A percentile compares a stretch with the other conserved stretches of the same genome.
Evolutionary conservation across 2,329 filamentous ascomycete species (phyloP).

Genomic region (Emmonsiellopsis sp.): DNA sequence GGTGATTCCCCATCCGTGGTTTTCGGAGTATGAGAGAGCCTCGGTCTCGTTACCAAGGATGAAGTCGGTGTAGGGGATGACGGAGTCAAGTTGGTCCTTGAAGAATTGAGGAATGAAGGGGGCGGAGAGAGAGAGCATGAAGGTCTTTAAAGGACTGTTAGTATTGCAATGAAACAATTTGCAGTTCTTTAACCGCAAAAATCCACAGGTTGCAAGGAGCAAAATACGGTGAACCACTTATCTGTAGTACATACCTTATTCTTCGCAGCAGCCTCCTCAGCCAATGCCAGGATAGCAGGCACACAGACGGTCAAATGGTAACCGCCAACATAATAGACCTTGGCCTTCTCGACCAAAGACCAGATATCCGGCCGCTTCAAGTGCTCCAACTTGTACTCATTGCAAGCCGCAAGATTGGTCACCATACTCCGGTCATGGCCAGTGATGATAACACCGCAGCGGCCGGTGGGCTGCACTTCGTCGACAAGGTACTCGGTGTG

Average conservation of each 20-base stretch:
- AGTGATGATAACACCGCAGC: conserved; percentile 93
- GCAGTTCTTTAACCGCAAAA: too few species aligned
- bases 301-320: conserved; percentile 97
- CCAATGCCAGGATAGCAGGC: conserved; percentile 78
- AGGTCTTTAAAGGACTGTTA: conserved; percentile 37
- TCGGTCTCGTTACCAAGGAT: conserved; percentile 96
- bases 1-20: conserved; percentile 63
- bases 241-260: conserved; percentile 56
- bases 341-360: conserved; percentile 78
- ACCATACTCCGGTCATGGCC: conserved; percentile 90
- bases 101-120: conserved; percentile 97
- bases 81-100: conserved; percentile 85
- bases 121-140: conserved; percentile 84
- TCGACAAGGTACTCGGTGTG: conserved; percentile 94
- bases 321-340: conserved; percentile 86
- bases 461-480: conserved; percentile 71
- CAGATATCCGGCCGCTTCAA: conserved; percentile 86
- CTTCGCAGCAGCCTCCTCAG: conserved; percentile 74
- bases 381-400: conserved; percentile 93
- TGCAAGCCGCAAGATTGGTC: conserved; percentile 91
- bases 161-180: too few species aligned
- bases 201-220: background rate
- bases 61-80: conserved; percentile 87
- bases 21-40: conserved; percentile 76
- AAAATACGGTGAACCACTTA: background rate